These are phyloP conservation scores for Clonostachys rhizophaga DNA, from an alignment of 2,329 filamentous ascomycete genomes.

Conservation along the genomic window DNA sequence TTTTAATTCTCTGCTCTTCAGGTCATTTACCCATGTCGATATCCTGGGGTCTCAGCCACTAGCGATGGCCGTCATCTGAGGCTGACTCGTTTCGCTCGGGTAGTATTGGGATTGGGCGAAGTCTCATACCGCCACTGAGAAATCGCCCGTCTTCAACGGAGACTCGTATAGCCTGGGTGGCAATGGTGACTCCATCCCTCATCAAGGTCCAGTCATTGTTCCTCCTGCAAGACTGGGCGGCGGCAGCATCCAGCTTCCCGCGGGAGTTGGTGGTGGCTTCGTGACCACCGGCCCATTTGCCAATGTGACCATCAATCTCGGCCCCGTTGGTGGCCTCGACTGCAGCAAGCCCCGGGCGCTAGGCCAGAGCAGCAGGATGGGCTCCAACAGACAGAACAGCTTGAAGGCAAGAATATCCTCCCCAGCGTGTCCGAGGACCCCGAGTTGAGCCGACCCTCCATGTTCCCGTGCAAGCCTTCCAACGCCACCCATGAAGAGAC, in stretches of 20 bases:
- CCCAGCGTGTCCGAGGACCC: too few species aligned
- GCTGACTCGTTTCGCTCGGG: conserved; percentile 5
- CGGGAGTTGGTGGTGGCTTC: conserved; percentile 9
- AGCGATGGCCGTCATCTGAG: neutral
- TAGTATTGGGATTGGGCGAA: conserved; percentile 46
- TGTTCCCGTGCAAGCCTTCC: too few species aligned
- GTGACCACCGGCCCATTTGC: conserved; percentile 32
- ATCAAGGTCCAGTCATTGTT: conserved; percentile 18
- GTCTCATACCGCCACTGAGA: conserved; percentile 32
- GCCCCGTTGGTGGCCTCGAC: conserved; percentile 14
- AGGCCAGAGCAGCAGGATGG: too few species aligned
- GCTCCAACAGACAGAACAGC: too few species aligned
- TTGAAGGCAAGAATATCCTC: too few species aligned
- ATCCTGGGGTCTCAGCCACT: too few species aligned
- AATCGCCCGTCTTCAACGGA: conserved; percentile 48
- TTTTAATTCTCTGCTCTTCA: neutral
- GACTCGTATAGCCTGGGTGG: conserved; percentile 37
- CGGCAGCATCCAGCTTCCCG: neutral
- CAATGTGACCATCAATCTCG: conserved; percentile 26
- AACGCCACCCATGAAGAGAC: too few species aligned
- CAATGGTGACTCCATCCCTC: conserved; percentile 31
- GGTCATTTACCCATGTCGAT: neutral
- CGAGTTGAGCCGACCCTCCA: too few species aligned
- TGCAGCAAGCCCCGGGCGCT: too few species aligned
- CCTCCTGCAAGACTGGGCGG: conserved; percentile 2